Evolutionary conservation across 202 grass and related monocot genomes (phyloP).

Genomic region (Panicum virgatum): DNA sequence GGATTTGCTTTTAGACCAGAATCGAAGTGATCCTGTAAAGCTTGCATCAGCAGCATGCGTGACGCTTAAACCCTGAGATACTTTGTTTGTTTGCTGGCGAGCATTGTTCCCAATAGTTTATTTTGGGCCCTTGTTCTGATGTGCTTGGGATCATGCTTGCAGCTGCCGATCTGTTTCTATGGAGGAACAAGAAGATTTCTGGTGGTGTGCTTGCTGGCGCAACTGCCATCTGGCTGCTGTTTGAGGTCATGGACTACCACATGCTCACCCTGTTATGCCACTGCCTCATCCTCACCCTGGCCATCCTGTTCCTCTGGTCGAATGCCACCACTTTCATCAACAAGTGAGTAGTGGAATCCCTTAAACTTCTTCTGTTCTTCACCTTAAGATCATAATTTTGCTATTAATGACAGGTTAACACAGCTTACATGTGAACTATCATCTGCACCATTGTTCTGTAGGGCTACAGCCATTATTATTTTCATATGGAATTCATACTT

Average conservation of each 20-base stretch:
- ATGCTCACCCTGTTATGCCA: conserved; percentile 65
- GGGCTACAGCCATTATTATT: not conserved
- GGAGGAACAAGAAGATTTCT: conserved; percentile 79
- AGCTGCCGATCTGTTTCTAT: conserved; percentile 70
- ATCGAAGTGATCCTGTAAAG: not conserved
- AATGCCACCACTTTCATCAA: conserved; percentile 64
- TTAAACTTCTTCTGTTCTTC: not conserved
- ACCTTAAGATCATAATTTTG: not conserved
- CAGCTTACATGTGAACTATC: not conserved
- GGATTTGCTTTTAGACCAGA: not conserved
- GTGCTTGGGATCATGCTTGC: conserved; percentile 27
- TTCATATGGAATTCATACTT: not conserved
- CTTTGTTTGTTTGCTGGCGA: conserved; percentile 7
- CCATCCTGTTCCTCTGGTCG: conserved; percentile 73
- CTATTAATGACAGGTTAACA: not conserved
- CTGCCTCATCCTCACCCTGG: conserved; percentile 57
- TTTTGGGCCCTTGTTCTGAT: not conserved
- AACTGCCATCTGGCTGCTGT: conserved; percentile 69
- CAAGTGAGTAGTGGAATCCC: conserved; percentile 66
- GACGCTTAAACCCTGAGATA: conserved; percentile 26
- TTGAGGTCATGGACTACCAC: conserved; percentile 73
- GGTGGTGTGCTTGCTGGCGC: conserved; percentile 52
- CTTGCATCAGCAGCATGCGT: not conserved
- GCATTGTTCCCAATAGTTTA: conserved; percentile 13
- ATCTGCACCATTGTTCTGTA: not conserved